Evolutionary conservation across 768 basidiomycete species (phyloP).

Genomic region (Amanita molliuscula): DNA sequence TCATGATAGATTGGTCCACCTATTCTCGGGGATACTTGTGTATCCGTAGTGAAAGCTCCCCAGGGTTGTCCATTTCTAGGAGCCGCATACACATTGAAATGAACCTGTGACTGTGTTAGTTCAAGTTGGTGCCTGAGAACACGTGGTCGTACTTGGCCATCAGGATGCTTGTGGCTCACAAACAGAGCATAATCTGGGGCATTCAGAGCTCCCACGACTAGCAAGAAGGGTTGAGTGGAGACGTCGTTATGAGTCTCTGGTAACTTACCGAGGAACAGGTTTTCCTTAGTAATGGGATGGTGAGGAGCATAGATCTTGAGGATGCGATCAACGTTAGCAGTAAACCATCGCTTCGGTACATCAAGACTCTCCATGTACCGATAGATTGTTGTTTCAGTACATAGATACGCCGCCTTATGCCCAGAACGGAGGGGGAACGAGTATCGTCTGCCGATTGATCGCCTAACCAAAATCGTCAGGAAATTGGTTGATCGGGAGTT

Average conservation of each 20-base stretch:
- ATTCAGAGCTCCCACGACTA: constrained; percentile 46
- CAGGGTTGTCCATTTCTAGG: constrained; percentile 36
- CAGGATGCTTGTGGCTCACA: constrained; percentile 61
- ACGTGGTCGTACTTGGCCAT: constrained; percentile 33
- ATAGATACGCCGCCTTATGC: constrained; percentile 44
- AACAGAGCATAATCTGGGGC: constrained; percentile 65
- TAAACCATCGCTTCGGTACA: constrained; percentile 51
- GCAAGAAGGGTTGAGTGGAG: background rate
- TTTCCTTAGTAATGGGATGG: constrained; percentile 33
- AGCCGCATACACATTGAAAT: constrained; percentile 44
- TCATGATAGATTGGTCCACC: constrained; percentile 28
- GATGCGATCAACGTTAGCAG: constrained; percentile 43
- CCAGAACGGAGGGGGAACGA: constrained; percentile 41
- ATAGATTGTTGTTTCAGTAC: constrained; percentile 47
- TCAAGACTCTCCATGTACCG: constrained; percentile 42
- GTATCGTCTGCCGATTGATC: constrained; percentile 36
- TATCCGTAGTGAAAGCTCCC: constrained; percentile 44
- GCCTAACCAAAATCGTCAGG: constrained; percentile 18
- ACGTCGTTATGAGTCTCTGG: background rate
- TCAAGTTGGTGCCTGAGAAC: background rate
- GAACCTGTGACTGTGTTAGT: constrained; percentile 17
- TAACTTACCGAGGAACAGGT: constrained; percentile 29
- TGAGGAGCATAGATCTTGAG: constrained; percentile 29
- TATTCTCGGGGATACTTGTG: constrained; percentile 18
- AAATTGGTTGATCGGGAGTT: background rate